A percentile compares a stretch with the other conserved stretches of the same genome.
Conservation (phyloP, 306 rosid genomes). For the Hippophae tibetana region DNA sequence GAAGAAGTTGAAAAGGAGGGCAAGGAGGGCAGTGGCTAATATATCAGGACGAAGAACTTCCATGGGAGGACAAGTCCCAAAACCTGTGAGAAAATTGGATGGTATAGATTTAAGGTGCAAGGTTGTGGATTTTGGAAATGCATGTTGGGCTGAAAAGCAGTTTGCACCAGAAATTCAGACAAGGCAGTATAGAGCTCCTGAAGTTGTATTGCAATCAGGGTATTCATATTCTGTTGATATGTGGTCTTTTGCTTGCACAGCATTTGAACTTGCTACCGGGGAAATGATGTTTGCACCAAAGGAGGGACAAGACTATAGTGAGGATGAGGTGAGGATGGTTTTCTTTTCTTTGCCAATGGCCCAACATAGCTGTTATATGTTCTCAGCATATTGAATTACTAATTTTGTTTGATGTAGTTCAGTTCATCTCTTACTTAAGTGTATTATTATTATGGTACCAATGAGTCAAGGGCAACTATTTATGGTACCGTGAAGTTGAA, state of each 20-base stretch:
- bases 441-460: no score
- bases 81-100: slow-evolving; percentile 48
- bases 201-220: slow-evolving; percentile 71
- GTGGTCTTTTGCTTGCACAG: slow-evolving; percentile 95
- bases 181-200: slow-evolving; percentile 96
- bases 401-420: no score
- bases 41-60: slow-evolving; percentile 65
- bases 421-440: no score
- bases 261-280: slow-evolving; percentile 94
- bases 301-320: slow-evolving; percentile 67
- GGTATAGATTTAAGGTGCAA: slow-evolving; percentile 79
- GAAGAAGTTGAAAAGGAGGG: slow-evolving; percentile 75
- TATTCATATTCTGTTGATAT: slow-evolving; percentile 78
- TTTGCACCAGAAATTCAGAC: slow-evolving; percentile 82
- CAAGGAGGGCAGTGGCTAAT: slow-evolving; percentile 85
- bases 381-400: no score
- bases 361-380: neutral
- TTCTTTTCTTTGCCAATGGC: neutral
- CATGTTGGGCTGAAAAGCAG: slow-evolving; percentile 74
- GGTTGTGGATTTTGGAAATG: slow-evolving; percentile 93
- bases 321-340: slow-evolving; percentile 74
- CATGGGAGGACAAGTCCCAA: slow-evolving; percentile 49
- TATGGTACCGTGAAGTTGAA: no score
- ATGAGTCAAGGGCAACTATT: no score
- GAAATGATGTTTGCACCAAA: slow-evolving; percentile 91